phyloP scores from a whole-genome alignment of 371 early-diverging fungal species.

The Thermomucor indicae-seudaticae region DNA sequence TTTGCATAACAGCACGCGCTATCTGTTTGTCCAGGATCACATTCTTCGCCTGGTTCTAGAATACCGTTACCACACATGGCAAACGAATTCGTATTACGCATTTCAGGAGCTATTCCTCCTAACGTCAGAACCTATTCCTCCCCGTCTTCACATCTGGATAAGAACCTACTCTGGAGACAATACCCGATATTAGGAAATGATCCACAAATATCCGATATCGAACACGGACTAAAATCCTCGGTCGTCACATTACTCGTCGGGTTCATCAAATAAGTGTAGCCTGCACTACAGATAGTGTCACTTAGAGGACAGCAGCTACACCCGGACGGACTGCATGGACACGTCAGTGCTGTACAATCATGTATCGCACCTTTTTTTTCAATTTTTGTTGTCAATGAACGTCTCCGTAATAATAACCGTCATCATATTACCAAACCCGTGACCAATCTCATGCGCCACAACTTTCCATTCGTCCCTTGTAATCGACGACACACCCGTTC shows the following conservation, averaged over 20 bases:
- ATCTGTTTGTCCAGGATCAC: constrained; percentile 84
- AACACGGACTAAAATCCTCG: constrained; percentile 80
- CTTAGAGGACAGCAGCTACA: constrained; percentile 76
- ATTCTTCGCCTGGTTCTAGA: constrained; percentile 86
- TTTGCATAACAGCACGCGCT: constrained; percentile 79
- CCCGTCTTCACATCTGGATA: too few species aligned
- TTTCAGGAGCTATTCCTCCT: constrained; percentile 22
- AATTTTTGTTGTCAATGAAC: not conserved
- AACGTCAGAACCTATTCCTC: too few species aligned
- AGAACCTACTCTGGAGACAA: constrained; percentile 56
- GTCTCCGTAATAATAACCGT: too few species aligned
- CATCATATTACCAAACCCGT: constrained; percentile 64
- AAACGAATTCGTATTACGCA: constrained; percentile 25
- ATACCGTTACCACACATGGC: constrained; percentile 95
- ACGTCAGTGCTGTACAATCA: constrained; percentile 61
- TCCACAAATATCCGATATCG: constrained; percentile 68
- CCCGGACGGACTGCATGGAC: constrained; percentile 50
- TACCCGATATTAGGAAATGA: constrained; percentile 51
- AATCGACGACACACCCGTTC: constrained; percentile 85
- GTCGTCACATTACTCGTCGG: constrained; percentile 80
- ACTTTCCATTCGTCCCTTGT: constrained; percentile 91
- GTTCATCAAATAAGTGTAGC: constrained; percentile 77
- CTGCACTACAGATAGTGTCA: constrained; percentile 73
- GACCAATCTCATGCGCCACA: constrained; percentile 93
- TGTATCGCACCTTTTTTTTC: constrained; percentile 44